Evolutionary conservation across 257 asterid genomes (phyloP).

Genomic region (Solanum dulcamara): DNA sequence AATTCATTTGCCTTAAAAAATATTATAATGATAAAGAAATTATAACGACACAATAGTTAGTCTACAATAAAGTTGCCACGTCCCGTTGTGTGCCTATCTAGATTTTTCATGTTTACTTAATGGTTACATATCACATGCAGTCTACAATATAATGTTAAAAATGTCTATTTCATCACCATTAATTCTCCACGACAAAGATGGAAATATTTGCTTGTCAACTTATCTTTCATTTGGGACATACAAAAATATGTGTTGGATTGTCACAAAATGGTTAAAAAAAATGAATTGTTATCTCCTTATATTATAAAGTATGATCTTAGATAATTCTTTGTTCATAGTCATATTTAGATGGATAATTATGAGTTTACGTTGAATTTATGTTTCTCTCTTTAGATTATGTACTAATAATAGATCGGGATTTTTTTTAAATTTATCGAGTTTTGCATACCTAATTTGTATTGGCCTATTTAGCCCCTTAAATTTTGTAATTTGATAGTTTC

Average conservation of each 20-base stretch:
- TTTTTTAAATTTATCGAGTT: no score
- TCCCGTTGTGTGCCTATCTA: background rate
- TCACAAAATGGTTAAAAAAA: background rate
- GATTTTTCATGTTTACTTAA: background rate
- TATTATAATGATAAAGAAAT: background rate
- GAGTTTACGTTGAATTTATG: background rate
- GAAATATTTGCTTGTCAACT: background rate
- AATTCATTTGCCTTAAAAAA: no score
- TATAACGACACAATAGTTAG: background rate
- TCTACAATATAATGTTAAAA: background rate
- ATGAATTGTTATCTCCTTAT: background rate
- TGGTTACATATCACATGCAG: background rate
- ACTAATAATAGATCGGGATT: no score
- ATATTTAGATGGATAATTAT: accelerated
- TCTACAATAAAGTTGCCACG: background rate
- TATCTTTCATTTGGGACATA: background rate
- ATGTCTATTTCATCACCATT: background rate
- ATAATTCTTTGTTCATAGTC: background rate
- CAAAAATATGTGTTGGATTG: background rate
- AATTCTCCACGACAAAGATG: background rate
- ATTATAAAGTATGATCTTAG: background rate
- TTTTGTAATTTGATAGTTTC: no score
- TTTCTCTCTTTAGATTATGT: background rate
- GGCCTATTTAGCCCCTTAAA: no score
- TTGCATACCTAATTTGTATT: no score